Evolutionary conservation across 192 early-diverging fungal species (phyloP).

Genomic region (Coemansia guatemalensis): DNA sequence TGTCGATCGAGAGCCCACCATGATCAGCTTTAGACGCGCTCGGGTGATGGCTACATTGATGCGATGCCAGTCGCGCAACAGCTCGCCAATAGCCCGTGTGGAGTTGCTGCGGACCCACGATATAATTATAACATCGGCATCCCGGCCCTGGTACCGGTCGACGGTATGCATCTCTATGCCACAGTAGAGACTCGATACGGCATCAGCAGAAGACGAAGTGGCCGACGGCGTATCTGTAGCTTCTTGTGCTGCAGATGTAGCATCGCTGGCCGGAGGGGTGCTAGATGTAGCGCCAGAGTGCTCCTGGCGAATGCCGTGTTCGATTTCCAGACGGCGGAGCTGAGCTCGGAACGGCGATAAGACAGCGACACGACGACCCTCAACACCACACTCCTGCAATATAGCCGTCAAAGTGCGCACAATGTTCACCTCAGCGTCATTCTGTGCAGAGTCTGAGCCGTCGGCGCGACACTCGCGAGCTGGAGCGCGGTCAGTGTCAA

Average conservation of each 20-base stretch:
- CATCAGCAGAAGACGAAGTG: neutral
- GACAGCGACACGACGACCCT: slow-evolving; percentile 68
- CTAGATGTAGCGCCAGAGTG: neutral
- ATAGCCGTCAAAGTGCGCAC: slow-evolving; percentile 58
- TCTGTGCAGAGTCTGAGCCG: slow-evolving; percentile 62
- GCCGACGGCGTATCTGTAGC: neutral
- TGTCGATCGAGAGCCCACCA: slow-evolving; percentile 82
- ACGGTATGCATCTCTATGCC: slow-evolving; percentile 82
- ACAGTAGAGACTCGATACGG: neutral
- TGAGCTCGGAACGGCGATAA: slow-evolving; percentile 86
- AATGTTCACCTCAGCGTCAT: slow-evolving; percentile 68
- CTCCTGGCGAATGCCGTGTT: slow-evolving; percentile 28
- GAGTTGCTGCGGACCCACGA: slow-evolving; percentile 86
- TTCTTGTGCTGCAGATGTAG: neutral
- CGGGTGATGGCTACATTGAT: slow-evolving; percentile 95
- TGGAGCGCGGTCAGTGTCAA: slow-evolving; percentile 74
- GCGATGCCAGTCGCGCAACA: slow-evolving; percentile 87
- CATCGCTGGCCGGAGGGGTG: neutral
- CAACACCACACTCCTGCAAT: slow-evolving; percentile 65
- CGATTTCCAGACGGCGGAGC: slow-evolving; percentile 54
- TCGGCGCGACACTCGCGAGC: slow-evolving; percentile 60
- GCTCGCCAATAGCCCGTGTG: slow-evolving; percentile 70
- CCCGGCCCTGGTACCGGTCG: slow-evolving; percentile 92
- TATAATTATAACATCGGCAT: slow-evolving; percentile 88
- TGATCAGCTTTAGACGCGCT: slow-evolving; percentile 82